Base-by-base conservation (phyloP, 2,329 filamentous ascomycete genomes). In the Emergomyces africanus region DNA sequence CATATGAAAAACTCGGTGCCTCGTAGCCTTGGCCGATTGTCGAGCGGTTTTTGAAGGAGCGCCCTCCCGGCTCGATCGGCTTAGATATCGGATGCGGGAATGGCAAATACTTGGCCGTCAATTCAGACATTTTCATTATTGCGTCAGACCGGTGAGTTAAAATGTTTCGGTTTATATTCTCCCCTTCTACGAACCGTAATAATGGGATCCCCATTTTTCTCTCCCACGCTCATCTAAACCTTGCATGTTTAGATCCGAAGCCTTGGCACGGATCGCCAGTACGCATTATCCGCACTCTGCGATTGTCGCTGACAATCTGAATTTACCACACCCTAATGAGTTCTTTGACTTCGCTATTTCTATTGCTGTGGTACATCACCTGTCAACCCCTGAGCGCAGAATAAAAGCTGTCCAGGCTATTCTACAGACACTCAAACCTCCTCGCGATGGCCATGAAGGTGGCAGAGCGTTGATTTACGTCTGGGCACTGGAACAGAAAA, bases 11-110 rank as follows among this genome's bases (percentile, higher is more conserved):
- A 41, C 20, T 15, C 2, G 12, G 15, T 14, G 25, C 37, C 42
- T 18, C 30, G 10, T 62, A 86, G 83, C 90, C 94, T 62, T 99
- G 94, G 94, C 94, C 94, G 25, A 86, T 95, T 66, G 88, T 97
- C 59, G 83, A 90, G 63, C 78, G 78, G 41, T 97, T 96, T 71
- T 81, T 97, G 41, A 75, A 78, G 55, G 76, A 77, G 37, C 81
- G 88, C 54, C 70, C 79, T 0, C 75, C 84, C 14, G 92, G 91
- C 30, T 82, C 88, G 55, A 75, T 97, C 59, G 94, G 94, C 10
- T 79, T 96, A 37, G 94, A 99, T 73, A 80, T 97, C 59, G 94
- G 94, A 61, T 97, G 94, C 74, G 94, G 94, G 61, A 99, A 99
- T 75, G 94, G 94, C 65, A 97, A 97, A 78, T 96, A 97, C 72